Evolutionary conservation across 23 red algal genomes (phyloP), one percentile per base, ranked within the genome.

Genomic region (Gracilaria gracilis): DNA sequence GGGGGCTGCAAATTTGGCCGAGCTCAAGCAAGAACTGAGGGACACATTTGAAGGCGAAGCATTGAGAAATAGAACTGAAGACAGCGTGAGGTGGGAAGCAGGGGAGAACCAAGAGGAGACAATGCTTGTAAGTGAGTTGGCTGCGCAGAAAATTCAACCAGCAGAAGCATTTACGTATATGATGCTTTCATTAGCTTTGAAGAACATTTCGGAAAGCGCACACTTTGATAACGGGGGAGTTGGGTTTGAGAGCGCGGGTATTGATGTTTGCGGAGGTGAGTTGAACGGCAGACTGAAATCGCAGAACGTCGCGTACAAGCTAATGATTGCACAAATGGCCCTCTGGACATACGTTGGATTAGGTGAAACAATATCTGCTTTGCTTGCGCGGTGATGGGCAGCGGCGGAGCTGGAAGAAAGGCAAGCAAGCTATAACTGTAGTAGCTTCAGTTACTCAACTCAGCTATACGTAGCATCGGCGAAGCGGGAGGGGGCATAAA

Each of bases 271-370:
- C 24, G 48, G 39, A 21, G 80, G 80, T 14, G 80, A 83, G 24
- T 57, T 83, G 25, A 83, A 83, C 80, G 80, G 80, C 5, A 83
- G 80, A 37, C 57, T 83, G 16, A 83, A 83, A 61, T 23, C 80
- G 23, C 80, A 83, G 80, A 83, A 83, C 39, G 58, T 83, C 24
- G 80, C 80, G 8, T 61, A 31, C 4, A 83, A 83, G 58, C 25
- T 83, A 21, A 61, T 83, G 28, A 38, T 83, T 17, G 80, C 80
- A 13, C 80, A 83, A 35, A 61, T 64, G 19, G 80, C 50, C 20
- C 21, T 83, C 11, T 83, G 80, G 80, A 65, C 53, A 27, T 83
- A 83, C 35, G 80, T 83, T 23, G 80, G 48, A 23, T 32, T 83
- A 4, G 80, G 80, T 32, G 48, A 83, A 40, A 83, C 80, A 33